These are phyloP conservation scores for Citrus reticulata DNA, from an alignment of 345 rosid species.

Conservation along the genomic window DNA sequence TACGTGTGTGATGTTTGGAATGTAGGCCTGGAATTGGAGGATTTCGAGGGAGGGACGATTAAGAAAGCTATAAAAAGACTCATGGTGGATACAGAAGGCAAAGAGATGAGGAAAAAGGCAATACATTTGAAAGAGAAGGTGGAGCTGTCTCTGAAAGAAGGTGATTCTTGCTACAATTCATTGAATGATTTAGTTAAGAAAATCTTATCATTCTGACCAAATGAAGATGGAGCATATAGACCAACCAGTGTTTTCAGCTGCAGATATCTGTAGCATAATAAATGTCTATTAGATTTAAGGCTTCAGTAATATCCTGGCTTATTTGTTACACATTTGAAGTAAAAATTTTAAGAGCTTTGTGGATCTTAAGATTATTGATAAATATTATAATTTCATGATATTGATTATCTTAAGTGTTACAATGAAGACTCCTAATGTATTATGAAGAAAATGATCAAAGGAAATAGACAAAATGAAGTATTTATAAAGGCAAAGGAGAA, in stretches of 20 bases:
- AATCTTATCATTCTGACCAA: conserved; percentile 4
- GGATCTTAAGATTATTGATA: background rate
- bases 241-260: background rate
- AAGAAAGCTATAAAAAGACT: conserved; percentile 16
- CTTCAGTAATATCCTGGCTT: background rate
- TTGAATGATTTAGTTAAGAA: conserved; percentile 17
- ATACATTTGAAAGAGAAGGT: conserved; percentile 18
- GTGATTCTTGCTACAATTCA: conserved; percentile 20
- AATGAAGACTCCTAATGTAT: background rate
- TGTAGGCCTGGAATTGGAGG: conserved; percentile 18
- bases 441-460: too few species aligned
- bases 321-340: background rate
- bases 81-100: conserved; percentile 22
- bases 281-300: background rate
- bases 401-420: background rate
- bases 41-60: conserved; percentile 15
- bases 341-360: background rate
- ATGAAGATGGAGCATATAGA: background rate
- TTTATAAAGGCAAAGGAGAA: too few species aligned
- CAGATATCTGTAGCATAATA: background rate
- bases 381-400: background rate
- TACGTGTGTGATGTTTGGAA: conserved; percentile 21
- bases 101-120: conserved; percentile 8
- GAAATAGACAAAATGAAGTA: too few species aligned
- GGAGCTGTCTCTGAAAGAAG: background rate